Evolutionary conservation across 2,329 filamentous ascomycete genomes (phyloP).

Genomic region (Sporothrix schenckii): DNA sequence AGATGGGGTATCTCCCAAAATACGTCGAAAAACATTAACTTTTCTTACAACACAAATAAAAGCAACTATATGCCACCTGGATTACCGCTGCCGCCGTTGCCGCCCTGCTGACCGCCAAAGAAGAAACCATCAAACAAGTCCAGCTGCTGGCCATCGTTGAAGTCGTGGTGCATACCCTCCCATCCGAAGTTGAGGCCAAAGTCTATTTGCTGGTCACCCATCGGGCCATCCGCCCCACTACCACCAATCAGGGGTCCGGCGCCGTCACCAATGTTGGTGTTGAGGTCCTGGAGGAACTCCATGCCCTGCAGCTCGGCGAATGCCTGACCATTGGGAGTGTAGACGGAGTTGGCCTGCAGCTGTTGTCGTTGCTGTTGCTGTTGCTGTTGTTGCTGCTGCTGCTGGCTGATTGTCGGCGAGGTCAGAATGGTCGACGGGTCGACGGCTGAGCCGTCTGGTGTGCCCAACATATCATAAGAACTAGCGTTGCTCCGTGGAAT

Average conservation of each 20-base stretch:
- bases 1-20: slow-evolving; percentile 16
- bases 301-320: slow-evolving; percentile 57
- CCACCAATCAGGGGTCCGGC: slow-evolving; percentile 32
- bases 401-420: slow-evolving; percentile 45
- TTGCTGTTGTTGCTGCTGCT: slow-evolving; percentile 36
- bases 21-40: background rate
- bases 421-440: slow-evolving; percentile 51
- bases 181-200: slow-evolving; percentile 69
- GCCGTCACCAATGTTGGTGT: slow-evolving; percentile 36
- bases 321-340: slow-evolving; percentile 41
- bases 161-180: slow-evolving; percentile 66
- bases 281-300: slow-evolving; percentile 57
- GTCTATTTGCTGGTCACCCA: slow-evolving; percentile 57
- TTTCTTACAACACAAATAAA: background rate
- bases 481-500: slow-evolving; percentile 46
- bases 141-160: slow-evolving; percentile 61
- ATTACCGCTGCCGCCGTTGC: slow-evolving; percentile 26
- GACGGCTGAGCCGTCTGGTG: slow-evolving; percentile 36
- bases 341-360: slow-evolving; percentile 33
- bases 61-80: slow-evolving; percentile 6
- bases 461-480: slow-evolving; percentile 42
- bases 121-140: slow-evolving; percentile 75
- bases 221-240: background rate
- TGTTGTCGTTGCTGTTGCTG: slow-evolving; percentile 39
- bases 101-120: slow-evolving; percentile 60